phyloP scores from a whole-genome alignment of 441 rosid genomes.

The Brassica balearica region DNA sequence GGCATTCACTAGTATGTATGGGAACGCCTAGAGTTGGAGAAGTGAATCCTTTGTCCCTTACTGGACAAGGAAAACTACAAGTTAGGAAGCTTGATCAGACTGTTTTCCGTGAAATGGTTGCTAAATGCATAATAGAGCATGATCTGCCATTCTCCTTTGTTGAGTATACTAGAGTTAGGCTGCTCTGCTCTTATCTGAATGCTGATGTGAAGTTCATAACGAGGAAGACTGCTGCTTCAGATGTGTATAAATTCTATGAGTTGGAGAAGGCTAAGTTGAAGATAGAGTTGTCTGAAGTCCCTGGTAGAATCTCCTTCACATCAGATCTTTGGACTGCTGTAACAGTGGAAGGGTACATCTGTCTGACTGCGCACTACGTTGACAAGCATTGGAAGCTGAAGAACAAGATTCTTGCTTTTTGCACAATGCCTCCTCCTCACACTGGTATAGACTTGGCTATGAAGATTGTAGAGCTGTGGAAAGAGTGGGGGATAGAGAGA shows the following conservation, averaged over 20 bases:
- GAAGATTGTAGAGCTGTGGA: background rate
- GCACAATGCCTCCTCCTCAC: background rate
- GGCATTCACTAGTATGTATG: background rate
- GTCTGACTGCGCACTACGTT: background rate
- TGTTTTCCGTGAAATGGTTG: background rate
- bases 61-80: background rate
- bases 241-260: background rate
- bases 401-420: background rate
- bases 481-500: background rate
- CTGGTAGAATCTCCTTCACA: background rate
- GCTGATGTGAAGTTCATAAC: background rate
- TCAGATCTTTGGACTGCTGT: background rate
- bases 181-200: background rate
- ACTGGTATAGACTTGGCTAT: background rate
- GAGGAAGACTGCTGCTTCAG: background rate
- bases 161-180: background rate
- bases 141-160: background rate
- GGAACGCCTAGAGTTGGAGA: background rate
- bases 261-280: background rate
- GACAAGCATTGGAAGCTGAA: background rate
- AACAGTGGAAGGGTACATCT: background rate
- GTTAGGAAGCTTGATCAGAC: background rate
- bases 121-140: background rate
- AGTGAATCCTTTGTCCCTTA: background rate
- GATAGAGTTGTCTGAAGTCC: background rate